These are phyloP conservation scores for Plasmodium reichenowi DNA, from an alignment of 169 alveolate genomes.

Conservation along the genomic window DNA sequence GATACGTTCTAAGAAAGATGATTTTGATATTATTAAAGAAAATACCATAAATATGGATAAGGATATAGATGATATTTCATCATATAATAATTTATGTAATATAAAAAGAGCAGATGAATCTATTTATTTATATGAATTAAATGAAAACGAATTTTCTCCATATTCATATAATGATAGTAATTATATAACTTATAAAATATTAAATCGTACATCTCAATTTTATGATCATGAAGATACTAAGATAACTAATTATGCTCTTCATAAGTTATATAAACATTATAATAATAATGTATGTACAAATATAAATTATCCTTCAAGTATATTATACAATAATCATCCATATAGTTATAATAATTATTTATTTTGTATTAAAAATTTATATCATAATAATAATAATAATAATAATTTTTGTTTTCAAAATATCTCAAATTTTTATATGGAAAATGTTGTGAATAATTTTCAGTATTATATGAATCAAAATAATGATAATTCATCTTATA, in stretches of 20 bases:
- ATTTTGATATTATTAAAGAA: constrained; percentile 8
- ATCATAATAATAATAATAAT: neutral
- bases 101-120: constrained; percentile 22
- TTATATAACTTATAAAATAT: constrained; percentile 37
- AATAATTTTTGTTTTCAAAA: constrained; percentile 5
- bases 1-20: constrained; percentile 19
- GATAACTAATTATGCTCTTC: constrained; percentile 5
- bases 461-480: neutral
- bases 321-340: neutral
- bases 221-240: constrained; percentile 57
- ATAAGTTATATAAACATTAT: constrained; percentile 49
- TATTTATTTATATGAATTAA: constrained; percentile 42
- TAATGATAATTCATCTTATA: too few species aligned
- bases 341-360: too few species aligned
- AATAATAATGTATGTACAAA: constrained; percentile 2
- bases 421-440: neutral
- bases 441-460: neutral
- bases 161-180: constrained; percentile 13
- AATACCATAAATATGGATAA: neutral
- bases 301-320: neutral
- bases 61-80: neutral
- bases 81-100: neutral
- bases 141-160: constrained; percentile 32
- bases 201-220: constrained; percentile 51
- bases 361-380: neutral